Evolutionary conservation across 495 filamentous ascomycete genomes (phyloP), one percentile per base, ranked within the genome.

Genomic region (Lepidopterella palustris): DNA sequence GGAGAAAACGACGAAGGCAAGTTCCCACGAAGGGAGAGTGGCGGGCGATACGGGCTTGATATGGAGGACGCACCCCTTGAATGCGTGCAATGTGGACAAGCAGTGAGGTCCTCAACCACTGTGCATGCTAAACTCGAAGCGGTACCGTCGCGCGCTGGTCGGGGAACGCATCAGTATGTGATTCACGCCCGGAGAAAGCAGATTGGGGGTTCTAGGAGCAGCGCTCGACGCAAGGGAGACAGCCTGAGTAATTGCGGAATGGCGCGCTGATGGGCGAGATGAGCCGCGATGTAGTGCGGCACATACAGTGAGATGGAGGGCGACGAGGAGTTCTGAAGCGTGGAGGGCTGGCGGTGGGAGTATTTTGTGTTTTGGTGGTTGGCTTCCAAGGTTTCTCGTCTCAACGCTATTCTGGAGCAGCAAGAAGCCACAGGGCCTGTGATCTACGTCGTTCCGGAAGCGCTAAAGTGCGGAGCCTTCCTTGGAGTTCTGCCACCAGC

Each of bases 61-160:
- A 64, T 63, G 54, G 50, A 21, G 26, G 52, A 55, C 51, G 52
- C 51, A 58, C 47, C 63, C 63, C 63, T 66, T 66, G 59, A 47
- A 35, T 45, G 42, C 55, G 55, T 61, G 53, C 55, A 63, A 59
- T 32, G 52, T 52, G 21, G 51, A 40, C 53, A 40, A 35, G 64
- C 53, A 59, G 20, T 54, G 27, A 35, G 51, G 51, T 54, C 20
- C 53, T 49, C 60, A 67, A 35, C 64, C 64, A 52, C 60, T 60
- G 64, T 63, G 64, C 64, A 67, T 67, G 61, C 60, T 63, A 67
- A 49, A 55, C 57, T 63, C 64, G 61, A 67, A 67, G 60, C 53
- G 61, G 48, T 53, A 48, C 50, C 61, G 60, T 66, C 59, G 59
- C 58, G 61, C 60, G 61, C 57, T 45, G 23, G 60, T 25, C 57